Percentiles rank a stretch among this genome's conserved stretches.
Conservation (phyloP, 1,284 basidiomycete species). For the Pterula multifida region DNA sequence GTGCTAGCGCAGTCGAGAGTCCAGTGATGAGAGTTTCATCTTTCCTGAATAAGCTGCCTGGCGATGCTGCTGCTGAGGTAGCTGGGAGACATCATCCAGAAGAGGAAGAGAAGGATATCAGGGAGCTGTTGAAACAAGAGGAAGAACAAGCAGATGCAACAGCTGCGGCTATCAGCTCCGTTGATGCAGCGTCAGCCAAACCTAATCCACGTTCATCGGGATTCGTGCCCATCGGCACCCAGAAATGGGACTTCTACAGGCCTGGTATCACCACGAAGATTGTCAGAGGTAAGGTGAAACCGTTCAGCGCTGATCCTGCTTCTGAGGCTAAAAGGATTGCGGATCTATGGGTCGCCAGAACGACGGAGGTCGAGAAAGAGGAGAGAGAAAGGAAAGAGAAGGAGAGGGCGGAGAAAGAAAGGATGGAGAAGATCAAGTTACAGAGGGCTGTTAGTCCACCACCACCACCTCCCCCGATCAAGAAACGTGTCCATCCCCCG, state of each 20-base stretch:
- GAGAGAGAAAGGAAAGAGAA: not conserved
- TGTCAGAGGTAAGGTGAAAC: not conserved
- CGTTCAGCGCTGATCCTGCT: not conserved
- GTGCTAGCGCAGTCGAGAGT: not conserved
- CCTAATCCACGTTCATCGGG: slow-evolving; percentile 66
- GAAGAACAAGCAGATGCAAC: slow-evolving; percentile 7
- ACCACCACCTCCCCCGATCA: not conserved
- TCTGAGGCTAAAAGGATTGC: slow-evolving; percentile 22
- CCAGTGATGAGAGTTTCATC: not conserved
- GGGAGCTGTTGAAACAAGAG: slow-evolving; percentile 9
- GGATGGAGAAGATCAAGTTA: not conserved
- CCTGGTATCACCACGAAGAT: slow-evolving; percentile 15
- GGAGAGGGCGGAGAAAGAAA: not conserved
- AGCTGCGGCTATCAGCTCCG: slow-evolving; percentile 20
- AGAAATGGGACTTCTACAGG: slow-evolving; percentile 26
- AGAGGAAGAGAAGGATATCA: slow-evolving; percentile 6
- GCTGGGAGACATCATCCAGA: not conserved
- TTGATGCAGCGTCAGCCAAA: slow-evolving; percentile 4
- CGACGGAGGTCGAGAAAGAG: slow-evolving; percentile 3
- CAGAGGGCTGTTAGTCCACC: not conserved
- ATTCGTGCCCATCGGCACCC: slow-evolving; percentile 51
- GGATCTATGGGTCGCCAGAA: slow-evolving; percentile 22
- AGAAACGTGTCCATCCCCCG: no score
- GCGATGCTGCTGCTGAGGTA: not conserved
- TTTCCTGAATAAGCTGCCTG: not conserved